Evolutionary conservation across 108 stramenopile genomes (phyloP), one percentile per base, ranked within the genome.

Genomic region (Asterionellopsis glacialis): DNA sequence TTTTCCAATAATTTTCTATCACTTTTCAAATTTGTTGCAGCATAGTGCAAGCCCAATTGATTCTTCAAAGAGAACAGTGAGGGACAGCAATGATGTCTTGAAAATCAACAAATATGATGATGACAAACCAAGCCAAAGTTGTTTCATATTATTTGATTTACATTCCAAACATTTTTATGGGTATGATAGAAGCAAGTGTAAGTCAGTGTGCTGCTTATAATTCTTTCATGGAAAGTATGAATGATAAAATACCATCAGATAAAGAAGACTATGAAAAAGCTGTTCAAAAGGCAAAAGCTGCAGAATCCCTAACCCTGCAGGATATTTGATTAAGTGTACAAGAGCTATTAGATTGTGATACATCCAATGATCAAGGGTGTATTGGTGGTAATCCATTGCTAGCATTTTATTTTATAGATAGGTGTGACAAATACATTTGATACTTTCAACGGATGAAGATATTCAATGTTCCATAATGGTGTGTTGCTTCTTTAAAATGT

Each of bases 311-410:
- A 52, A 54, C 74, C n/a, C 74, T 91, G 51, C 23, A 67, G 23
- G 33, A 58, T 10, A 69, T 77, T 0, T 68, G 66, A 11, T 70
- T 97, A 15, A 87, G 87, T 41, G 85, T 93, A 38, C 95, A 97
- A 71, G 84, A 96, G 67, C 73, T 97, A 33, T 65, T 97, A n/a
- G 87, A 90, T 63, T 97, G 96, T 77, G 92, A 94, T 69, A 78
- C 69, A 0, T 44, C 58, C 16, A 73, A 65, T 41, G 85, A 97
- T 77, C 76, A 84, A 64, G 96, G 96, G 62, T 97, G 96, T 77
- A 83, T 85, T 55, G 96, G 96, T 40, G 96, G 96, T 0, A 89
- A 91, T 69, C 93, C 93, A 27, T 68, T 91, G 25, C 62, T 91
- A 48, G 90, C 96, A 12, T 95, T 90, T 72, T 79, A 75, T 55